Evolutionary conservation across 495 filamentous ascomycete species (phyloP), one percentile per base, ranked within the genome.

Genomic region (Cairneyella variabilis): DNA sequence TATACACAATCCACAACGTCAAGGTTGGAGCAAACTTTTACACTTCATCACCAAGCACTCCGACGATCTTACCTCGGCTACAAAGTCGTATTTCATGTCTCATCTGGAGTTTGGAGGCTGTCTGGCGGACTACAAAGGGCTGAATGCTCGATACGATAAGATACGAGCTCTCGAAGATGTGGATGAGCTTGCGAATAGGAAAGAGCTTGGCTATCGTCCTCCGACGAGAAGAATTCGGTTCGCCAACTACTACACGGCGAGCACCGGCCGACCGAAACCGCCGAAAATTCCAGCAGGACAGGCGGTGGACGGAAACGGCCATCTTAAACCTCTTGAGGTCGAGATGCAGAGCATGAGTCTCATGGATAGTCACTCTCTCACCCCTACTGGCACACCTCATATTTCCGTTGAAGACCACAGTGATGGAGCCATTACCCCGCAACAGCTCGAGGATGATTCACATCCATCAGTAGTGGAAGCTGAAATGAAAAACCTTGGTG

Each of bases 181-280:
- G 6, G 71, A 84, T 46, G 74, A 78, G 17, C 40, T 60, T 17
- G 61, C 63, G 1, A 56, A 37, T 2, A 22, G 25, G 14, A 53
- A 45, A 11, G 21, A 48, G 21, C 58, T 6, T 25, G 59, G 49
- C 37, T 48, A 48, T 40, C 40, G 25, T 38, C 16, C 23, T 20
- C 50, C 42, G 53, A 57, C 26, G 37, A 49, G 63, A 46, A 72
- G 79, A 47, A 76, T 92, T 10, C 76, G 90, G 2, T 96, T 96
- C 61, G 73, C 89, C 36, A 96, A 97, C 61, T 97, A 95, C 65
- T 96, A 93, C 62, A 96, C 92, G 8, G 76, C 86, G 22, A 91
- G 88, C 49, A 86, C 85, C 3, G 91, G 90, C 2, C 70, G 72
- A 51, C 74, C 74, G 25, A 81, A 86, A 70, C 41, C 27, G 11